Evolutionary conservation across 306 rosid genomes (phyloP), one percentile per base, ranked within the genome.

Genomic region (Cicer yamashitae): DNA sequence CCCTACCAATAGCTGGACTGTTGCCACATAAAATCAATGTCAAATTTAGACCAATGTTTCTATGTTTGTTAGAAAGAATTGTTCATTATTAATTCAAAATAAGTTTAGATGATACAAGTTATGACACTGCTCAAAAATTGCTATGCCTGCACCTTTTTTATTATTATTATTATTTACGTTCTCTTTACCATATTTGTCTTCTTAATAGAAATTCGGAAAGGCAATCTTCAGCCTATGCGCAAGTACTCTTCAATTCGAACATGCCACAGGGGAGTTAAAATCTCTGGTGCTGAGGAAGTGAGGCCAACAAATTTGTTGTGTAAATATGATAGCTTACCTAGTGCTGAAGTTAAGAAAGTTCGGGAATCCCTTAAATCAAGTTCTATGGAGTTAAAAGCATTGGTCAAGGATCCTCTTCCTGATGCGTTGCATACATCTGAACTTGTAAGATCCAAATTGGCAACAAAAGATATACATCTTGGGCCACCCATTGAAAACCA

Each of bases 381-480:
- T 84, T 70, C 81, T 69, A 62, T 61, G 69, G 96, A 89, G 81
- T 59, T 92, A 69, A 78, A 63, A 63, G 85, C 85, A 18, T 74
- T 69, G 77, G 93, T 92, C 64, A 85, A 70, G 6, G 97, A 94
- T 76, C 96, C 97, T 67, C 96, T 94, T 83, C 93, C 96, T 1
- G 87, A 78, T 62, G 89, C 91, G 7, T 75, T 94, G 66, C 86
- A 15, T 7, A 30, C 25, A 14, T 81, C 97, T 22, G 92, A 86
- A 53, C 73, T 67, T 48, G 44, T 87, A 67, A 71, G 84, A 73
- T 73, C 87, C 2, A 58, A 86, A 10, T 72, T 87, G 80, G 91
- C 71, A 8, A n/a, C 34, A 6, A 87, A 82, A 41, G 74, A 72
- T 50, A 53, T 58, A 43, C 60, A 17, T 53, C 67, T 22, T 18